Evolutionary conservation across 306 rosid species (phyloP).

Genomic region (Prunus armeniaca): DNA sequence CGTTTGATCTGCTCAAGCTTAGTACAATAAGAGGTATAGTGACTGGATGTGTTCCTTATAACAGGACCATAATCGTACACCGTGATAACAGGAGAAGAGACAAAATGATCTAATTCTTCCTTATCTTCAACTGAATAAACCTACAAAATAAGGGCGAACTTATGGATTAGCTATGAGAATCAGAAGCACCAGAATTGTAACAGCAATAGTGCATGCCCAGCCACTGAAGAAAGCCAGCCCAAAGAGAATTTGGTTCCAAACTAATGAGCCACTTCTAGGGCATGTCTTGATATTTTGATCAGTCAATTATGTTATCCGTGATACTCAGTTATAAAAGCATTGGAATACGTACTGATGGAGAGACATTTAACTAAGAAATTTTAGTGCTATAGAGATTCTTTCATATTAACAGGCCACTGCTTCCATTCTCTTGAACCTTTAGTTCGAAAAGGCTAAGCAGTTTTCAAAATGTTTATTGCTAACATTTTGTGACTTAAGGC

Average conservation of each 20-base stretch:
- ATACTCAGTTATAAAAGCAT: background rate
- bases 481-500: background rate
- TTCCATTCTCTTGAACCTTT: no score
- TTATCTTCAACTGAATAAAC: slow-evolving; percentile 60
- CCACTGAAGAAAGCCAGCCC: background rate
- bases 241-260: background rate
- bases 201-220: background rate
- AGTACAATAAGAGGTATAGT: slow-evolving; percentile 17
- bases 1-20: slow-evolving; percentile 56
- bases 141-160: slow-evolving; percentile 38
- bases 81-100: slow-evolving; percentile 50
- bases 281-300: background rate
- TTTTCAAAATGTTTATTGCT: no score
- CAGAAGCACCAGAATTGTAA: background rate
- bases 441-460: no score
- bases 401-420: no score
- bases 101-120: slow-evolving; percentile 59
- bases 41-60: slow-evolving; percentile 32
- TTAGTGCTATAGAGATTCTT: no score
- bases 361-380: no score
- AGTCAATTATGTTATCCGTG: background rate
- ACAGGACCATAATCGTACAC: slow-evolving; percentile 48
- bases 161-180: background rate
- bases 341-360: background rate
- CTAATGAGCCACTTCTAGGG: background rate